Evolutionary conservation across 2,329 filamentous ascomycete species (phyloP), one percentile per base, ranked within the genome.

Genomic region (Eutypa lata): DNA sequence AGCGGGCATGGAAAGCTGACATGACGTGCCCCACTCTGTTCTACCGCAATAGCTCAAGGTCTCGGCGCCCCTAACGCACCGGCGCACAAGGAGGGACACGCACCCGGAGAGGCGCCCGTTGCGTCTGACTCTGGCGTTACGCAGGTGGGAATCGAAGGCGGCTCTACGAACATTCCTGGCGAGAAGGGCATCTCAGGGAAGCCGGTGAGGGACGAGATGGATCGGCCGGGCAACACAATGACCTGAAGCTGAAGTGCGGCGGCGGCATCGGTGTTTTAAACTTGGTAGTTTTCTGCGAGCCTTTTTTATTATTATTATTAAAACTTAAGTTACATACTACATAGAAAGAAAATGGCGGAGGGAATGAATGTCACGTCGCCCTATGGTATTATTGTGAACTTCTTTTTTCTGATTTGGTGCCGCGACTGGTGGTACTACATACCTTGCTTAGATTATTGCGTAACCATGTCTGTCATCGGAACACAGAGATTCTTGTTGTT

Each of bases 11-110:
- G 5, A 6, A 26, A 18, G 35, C 45, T 48, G 38, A 44, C 46
- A 16, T 43, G 22, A 37, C 13, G 16, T 38, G 13, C 35, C 22
- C 38, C 18, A 22, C n/a, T n/a, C 8, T 7, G 28, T 13, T 45
- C n/a, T n/a, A n/a, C n/a, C n/a, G n/a, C n/a, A n/a, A 48, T 38
- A 64, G 63, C 58, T 48, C 60, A 64, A 53, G 63, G 62, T 48
- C 57, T 64, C 42, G 59, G 63, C 44, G 62, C 60, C 42, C 55
- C 53, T 31, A 63, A 61, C 37, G 62, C 60, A 2, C 59, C 59
- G 10, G 61, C 58, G 2, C 61, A 63, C 52, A 63, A 62, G 40
- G 59, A 65, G 22, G 56, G 52, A 7, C 63, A 62, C 40, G 54
- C 38, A 2, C 63, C 61, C 0, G 61, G 61, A 40, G 63, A 62